phyloP scores from a whole-genome alignment of 306 rosid genomes.

The Begonia loranthoides region DNA sequence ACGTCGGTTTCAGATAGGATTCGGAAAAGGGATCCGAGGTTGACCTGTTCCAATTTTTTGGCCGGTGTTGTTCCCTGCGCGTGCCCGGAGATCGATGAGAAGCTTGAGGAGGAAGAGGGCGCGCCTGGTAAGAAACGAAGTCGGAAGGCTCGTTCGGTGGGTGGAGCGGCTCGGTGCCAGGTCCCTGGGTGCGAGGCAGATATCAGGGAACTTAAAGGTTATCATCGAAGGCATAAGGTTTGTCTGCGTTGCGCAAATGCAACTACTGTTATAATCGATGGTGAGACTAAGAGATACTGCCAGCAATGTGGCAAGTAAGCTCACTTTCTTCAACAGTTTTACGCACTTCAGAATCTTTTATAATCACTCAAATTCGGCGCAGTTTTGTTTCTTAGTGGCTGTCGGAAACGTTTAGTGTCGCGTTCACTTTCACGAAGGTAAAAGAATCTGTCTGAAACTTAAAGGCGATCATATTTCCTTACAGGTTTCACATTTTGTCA shows the following conservation, averaged over 20 bases:
- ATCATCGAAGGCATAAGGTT: conserved; percentile 79
- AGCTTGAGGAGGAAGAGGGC: conserved; percentile 42
- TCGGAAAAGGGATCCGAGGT: conserved; percentile 85
- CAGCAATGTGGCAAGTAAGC: conserved; percentile 99
- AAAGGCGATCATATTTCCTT: conserved; percentile 4
- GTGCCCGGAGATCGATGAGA: conserved; percentile 82
- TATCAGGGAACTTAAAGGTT: conserved; percentile 75
- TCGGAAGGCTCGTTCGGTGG: conserved; percentile 28
- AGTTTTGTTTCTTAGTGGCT: no score
- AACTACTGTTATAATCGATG: conserved; percentile 37
- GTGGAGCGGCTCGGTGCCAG: conserved; percentile 49
- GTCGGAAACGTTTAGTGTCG: no score
- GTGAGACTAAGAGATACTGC: conserved; percentile 67
- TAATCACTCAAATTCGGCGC: no score
- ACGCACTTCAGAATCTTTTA: background rate
- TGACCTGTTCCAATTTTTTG: conserved; percentile 66
- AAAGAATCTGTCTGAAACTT: no score
- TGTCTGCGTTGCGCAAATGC: conserved; percentile 83
- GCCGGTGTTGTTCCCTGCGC: conserved; percentile 93
- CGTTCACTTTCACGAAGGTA: no score
- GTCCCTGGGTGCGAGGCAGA: conserved; percentile 76
- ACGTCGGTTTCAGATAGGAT: conserved; percentile 14
- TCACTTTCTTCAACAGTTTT: background rate
- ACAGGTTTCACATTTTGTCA: conserved; percentile 70
- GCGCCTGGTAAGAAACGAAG: conserved; percentile 58